phyloP scores from a whole-genome alignment of 1,284 basidiomycete species.

The Puccinia triticina region DNA sequence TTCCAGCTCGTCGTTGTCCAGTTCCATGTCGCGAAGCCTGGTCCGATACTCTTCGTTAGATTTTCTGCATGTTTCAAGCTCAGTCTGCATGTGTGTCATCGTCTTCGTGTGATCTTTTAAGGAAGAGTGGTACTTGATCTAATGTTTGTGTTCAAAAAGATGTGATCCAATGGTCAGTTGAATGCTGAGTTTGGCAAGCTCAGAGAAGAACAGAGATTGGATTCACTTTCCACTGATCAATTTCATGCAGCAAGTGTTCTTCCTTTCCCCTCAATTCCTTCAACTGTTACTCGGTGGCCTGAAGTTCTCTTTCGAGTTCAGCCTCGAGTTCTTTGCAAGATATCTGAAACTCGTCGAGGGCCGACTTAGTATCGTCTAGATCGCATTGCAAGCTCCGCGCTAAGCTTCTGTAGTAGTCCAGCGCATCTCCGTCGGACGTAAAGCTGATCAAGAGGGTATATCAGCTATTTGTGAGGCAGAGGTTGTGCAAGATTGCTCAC shows the following conservation, averaged over 20 bases:
- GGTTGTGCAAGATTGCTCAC: neutral
- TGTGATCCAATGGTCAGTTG: slow-evolving; percentile 30
- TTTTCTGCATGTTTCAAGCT: slow-evolving; percentile 68
- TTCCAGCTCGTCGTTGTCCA: slow-evolving; percentile 95
- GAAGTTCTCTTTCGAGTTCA: slow-evolving; percentile 84
- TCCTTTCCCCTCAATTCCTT: slow-evolving; percentile 77
- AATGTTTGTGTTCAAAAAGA: slow-evolving; percentile 41
- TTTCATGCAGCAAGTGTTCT: slow-evolving; percentile 73
- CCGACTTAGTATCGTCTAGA: slow-evolving; percentile 44
- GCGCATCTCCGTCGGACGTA: slow-evolving; percentile 29
- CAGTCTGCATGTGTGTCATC: slow-evolving; percentile 79
- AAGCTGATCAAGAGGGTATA: neutral
- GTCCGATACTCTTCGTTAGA: slow-evolving; percentile 55
- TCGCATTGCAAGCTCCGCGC: slow-evolving; percentile 44
- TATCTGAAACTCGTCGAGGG: slow-evolving; percentile 77
- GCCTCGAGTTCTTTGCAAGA: slow-evolving; percentile 91
- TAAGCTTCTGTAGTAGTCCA: slow-evolving; percentile 41
- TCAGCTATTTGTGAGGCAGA: neutral
- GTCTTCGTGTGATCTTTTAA: slow-evolving; percentile 88
- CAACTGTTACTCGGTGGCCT: slow-evolving; percentile 81
- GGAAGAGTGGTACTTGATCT: slow-evolving; percentile 84
- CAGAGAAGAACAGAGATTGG: slow-evolving; percentile 32
- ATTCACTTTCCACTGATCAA: slow-evolving; percentile 87
- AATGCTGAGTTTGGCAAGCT: slow-evolving; percentile 40
- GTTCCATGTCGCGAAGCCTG: slow-evolving; percentile 74